phyloP scores from a whole-genome alignment of 352 stramenopile genomes.

The Globisporangium echinulatum region DNA sequence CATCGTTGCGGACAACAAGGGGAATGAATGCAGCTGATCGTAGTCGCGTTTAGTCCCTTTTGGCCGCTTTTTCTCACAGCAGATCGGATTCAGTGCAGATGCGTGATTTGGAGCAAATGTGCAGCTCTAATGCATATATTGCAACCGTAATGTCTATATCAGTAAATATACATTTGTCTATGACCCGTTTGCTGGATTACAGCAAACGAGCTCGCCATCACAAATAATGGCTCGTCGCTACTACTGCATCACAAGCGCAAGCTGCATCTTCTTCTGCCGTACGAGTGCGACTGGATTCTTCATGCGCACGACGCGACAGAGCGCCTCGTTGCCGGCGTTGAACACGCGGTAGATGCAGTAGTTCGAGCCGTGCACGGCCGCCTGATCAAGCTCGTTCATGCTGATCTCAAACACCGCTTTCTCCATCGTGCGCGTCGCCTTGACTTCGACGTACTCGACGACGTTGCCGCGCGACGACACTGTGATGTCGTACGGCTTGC shows the following conservation, averaged over 20 bases:
- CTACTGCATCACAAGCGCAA: conserved; percentile 78
- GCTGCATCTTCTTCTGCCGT: conserved; percentile 74
- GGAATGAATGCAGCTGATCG: not conserved
- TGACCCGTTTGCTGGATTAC: not conserved
- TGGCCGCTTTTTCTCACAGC: not conserved
- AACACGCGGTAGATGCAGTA: conserved; percentile 87
- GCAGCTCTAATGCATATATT: not conserved
- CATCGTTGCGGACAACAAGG: not conserved
- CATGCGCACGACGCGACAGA: conserved; percentile 76
- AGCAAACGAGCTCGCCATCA: too few species aligned
- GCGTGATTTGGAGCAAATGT: not conserved
- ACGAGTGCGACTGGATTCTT: conserved; percentile 80
- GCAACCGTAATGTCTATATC: not conserved
- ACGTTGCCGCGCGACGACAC: conserved; percentile 39
- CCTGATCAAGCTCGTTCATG: conserved; percentile 85
- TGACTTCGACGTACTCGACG: conserved; percentile 83
- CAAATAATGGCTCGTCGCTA: not conserved
- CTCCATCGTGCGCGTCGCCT: conserved; percentile 83
- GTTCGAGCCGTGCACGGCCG: conserved; percentile 61
- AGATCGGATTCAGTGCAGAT: not conserved
- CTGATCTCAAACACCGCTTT: conserved; percentile 87
- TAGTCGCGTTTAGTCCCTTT: not conserved
- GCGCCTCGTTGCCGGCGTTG: conserved; percentile 60
- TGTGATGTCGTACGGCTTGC: conserved; percentile 75
- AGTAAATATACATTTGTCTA: not conserved